Base-by-base conservation (phyloP, 2,329 filamentous ascomycete genomes). In the Aspergillus fischeri region DNA sequence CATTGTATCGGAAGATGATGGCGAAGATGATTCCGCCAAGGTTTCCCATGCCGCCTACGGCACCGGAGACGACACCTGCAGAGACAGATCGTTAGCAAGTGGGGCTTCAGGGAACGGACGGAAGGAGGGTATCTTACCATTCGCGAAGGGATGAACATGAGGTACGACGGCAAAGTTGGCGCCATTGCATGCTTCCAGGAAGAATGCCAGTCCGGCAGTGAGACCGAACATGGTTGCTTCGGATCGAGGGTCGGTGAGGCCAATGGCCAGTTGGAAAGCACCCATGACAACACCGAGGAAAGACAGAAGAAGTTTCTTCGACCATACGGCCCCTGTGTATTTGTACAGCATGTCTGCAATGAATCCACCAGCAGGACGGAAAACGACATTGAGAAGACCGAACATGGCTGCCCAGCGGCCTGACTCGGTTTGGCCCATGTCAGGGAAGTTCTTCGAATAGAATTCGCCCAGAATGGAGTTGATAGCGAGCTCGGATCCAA, bases 131-230 rank as follows among this genome's bases (percentile, higher is more conserved):
- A 9, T 27, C 73, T 67, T 77, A 73, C 91, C 92, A 73, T 96
- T 96, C 59, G 91, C 90, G 59, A 82, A 83, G 1, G 91, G 90
- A 73, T 92, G 89, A 1, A 96, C 88, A 70, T 96, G 92, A 3
- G 92, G 91, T 25, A 96, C 88, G 5, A 96, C 81, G 0, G 90
- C 85, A 73, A 94, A 96, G 76, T 90, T 94, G 44, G 90, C 86
- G 0, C 92, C 92, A 70, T 96, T 96, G 45, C 86, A 87, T 1
- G 89, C 90, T 72, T 95, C 91, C 47, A 92, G 76, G 77, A 96
- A 96, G 70, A 96, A 81, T 1, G 89, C 90, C 77, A 92, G 82
- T 9, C 90, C 82, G 1, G 87, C 86, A 8, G 95, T 78, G 5
- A 96, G 84, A 1, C 89, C 90, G 55, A 94, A 86, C 81, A 95